Base-by-base conservation (phyloP, 2,329 filamentous ascomycete genomes). In the Colletotrichum eleusines region DNA sequence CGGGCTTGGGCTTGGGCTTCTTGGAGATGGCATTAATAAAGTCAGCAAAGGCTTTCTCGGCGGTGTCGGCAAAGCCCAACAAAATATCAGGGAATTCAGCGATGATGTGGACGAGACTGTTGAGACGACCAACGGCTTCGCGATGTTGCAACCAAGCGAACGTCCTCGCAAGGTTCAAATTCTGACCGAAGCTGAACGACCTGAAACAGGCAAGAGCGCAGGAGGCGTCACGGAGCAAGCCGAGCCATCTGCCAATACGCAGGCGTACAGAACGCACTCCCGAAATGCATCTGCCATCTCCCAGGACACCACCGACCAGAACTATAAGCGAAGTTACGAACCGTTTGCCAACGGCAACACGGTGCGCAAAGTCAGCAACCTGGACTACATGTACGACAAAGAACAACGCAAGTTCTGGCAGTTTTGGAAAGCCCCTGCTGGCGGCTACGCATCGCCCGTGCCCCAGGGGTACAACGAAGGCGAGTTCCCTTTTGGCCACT, bases 401-500 rank as follows among this genome's bases (percentile, higher is more conserved):
- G 82, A 85, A 12, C 80, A 83, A 33, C 79, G 81, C 0, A 81
- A 79, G 50, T 91, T 89, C 83, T 91, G 87, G 81, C 80, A 91
- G 71, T 91, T 91, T 70, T 91, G 89, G 89, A 88, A 89, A 74
- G 86, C 88, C 0, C 89, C 89, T 0, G 80, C 85, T 1, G 89
- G 89, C 31, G 87, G 86, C 3, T 91, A 90, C 74, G 81, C 86
- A 11, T 90, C 88, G 0, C 89, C 89, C 0, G 80, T 91, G 0
- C 89, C 89, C 0, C 89, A 90, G 63, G 87, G 86, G 4, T 78
- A 78, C n/a, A 84, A 86, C 40, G 80, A 80, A 3, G 79, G 80
- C 35, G 84, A 84, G 28, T 82, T 82, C 35, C 82, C 83, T 1
- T 81, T 83, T 77, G 74, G 70, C 33, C 61, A 66, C 72, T 80